phyloP scores from a whole-genome alignment of 495 filamentous ascomycete genomes.

The Haplographium delicatum region DNA sequence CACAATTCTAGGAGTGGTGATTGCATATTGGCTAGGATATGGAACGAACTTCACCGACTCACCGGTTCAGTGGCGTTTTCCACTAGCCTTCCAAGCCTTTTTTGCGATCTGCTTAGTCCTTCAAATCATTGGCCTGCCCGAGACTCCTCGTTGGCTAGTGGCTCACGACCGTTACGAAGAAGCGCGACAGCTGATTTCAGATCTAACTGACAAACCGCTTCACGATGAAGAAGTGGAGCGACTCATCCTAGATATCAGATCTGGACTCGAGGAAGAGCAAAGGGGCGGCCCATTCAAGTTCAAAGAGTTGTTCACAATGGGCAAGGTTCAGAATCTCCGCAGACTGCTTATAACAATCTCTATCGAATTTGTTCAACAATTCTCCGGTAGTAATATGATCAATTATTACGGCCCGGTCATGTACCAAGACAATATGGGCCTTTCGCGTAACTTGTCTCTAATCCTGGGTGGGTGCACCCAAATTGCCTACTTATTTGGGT shows the following conservation, averaged over 20 bases:
- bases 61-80: constrained; percentile 39
- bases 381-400: constrained; percentile 47
- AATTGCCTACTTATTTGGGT: constrained; percentile 33
- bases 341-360: constrained; percentile 47
- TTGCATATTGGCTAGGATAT: constrained; percentile 44
- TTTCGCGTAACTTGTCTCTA: constrained; percentile 44
- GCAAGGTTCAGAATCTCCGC: constrained; percentile 46
- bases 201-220: constrained; percentile 34
- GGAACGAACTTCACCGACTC: constrained; percentile 36
- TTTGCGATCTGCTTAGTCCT: constrained; percentile 34
- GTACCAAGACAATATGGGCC: constrained; percentile 45
- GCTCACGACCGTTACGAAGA: constrained; percentile 36
- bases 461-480: constrained; percentile 46
- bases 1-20: constrained; percentile 35
- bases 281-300: constrained; percentile 41
- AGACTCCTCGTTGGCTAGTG: constrained; percentile 41
- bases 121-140: constrained; percentile 36
- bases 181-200: too few species aligned
- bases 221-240: constrained; percentile 38
- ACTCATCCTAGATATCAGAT: constrained; percentile 40
- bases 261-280: constrained; percentile 39
- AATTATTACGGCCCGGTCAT: constrained; percentile 51
- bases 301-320: constrained; percentile 42
- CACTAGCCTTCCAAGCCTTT: constrained; percentile 38
- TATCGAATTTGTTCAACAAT: constrained; percentile 47